Conservation (phyloP, 805 yeast genomes). For the Metschnikowia amazonensis region DNA sequence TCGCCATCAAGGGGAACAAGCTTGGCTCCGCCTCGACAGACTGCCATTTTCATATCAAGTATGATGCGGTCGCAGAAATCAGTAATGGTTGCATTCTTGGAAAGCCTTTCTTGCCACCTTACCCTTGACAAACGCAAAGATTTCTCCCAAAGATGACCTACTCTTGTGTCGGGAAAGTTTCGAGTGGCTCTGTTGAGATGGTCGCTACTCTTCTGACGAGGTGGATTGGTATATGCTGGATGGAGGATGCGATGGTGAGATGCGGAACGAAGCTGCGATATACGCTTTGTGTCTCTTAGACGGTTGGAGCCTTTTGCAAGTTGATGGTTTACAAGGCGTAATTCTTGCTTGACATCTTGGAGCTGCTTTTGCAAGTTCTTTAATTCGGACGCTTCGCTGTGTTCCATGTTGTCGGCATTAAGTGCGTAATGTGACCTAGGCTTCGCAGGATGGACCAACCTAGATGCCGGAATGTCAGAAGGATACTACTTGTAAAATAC, state of each 20-base stretch:
- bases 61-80: constrained; percentile 46
- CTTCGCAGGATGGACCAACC: neutral
- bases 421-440: neutral
- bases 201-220: neutral
- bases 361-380: neutral
- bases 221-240: neutral
- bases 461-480: constrained; percentile 1
- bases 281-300: constrained; percentile 1
- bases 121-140: neutral
- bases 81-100: constrained; percentile 31
- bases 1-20: constrained; percentile 37
- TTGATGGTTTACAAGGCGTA: neutral
- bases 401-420: neutral
- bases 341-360: neutral
- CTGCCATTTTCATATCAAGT: constrained; percentile 20
- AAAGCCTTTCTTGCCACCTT: constrained; percentile 17
- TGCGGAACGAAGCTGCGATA: neutral
- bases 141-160: neutral
- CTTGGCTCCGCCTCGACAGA: constrained; percentile 6
- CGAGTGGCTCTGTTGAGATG: neutral
- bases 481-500: too few relatives aligned
- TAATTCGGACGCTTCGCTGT: neutral
- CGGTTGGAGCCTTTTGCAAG: neutral
- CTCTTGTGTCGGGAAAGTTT: neutral
- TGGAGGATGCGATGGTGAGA: neutral